These are phyloP conservation scores for Phytophthora hybrid DNA, from an alignment of 352 stramenopile species.

Conservation along the genomic window DNA sequence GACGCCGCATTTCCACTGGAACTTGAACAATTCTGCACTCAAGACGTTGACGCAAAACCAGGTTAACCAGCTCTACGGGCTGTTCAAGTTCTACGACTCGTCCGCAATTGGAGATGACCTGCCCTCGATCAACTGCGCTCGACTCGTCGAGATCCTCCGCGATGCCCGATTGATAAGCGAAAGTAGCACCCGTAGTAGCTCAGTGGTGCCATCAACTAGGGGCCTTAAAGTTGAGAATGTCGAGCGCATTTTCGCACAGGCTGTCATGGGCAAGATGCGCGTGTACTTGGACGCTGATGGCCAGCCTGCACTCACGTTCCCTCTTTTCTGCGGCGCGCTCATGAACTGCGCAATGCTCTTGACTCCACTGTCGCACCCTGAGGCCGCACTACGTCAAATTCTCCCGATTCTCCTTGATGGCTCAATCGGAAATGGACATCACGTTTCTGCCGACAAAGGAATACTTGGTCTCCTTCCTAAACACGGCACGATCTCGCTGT, in stretches of 20 bases:
- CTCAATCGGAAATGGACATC: neutral
- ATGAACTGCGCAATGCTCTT: slow-evolving; percentile 59
- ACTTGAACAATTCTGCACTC: slow-evolving; percentile 45
- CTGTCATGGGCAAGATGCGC: slow-evolving; percentile 62
- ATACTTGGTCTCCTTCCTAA: slow-evolving; percentile 27
- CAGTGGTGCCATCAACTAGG: neutral
- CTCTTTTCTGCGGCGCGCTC: slow-evolving; percentile 60
- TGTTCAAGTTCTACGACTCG: slow-evolving; percentile 70
- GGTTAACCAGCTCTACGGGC: slow-evolving; percentile 43
- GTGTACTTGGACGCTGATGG: slow-evolving; percentile 62
- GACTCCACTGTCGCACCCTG: slow-evolving; percentile 27
- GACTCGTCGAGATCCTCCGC: slow-evolving; percentile 52
- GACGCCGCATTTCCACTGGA: slow-evolving; percentile 57
- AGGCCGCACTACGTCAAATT: slow-evolving; percentile 25
- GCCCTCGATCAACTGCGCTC: slow-evolving; percentile 50
- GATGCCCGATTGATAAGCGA: slow-evolving; percentile 40
- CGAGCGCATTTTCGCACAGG: slow-evolving; percentile 63
- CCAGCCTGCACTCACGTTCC: slow-evolving; percentile 60
- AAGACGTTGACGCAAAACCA: slow-evolving; percentile 38
- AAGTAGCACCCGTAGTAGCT: neutral
- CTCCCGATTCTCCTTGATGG: slow-evolving; percentile 23
- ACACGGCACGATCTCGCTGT: slow-evolving; percentile 17
- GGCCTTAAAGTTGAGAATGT: slow-evolving; percentile 17
- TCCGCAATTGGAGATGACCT: slow-evolving; percentile 47
- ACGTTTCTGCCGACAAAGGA: neutral